Conservation (phyloP, 2,329 filamentous ascomycete genomes). For the Diaporthe eres region DNA sequence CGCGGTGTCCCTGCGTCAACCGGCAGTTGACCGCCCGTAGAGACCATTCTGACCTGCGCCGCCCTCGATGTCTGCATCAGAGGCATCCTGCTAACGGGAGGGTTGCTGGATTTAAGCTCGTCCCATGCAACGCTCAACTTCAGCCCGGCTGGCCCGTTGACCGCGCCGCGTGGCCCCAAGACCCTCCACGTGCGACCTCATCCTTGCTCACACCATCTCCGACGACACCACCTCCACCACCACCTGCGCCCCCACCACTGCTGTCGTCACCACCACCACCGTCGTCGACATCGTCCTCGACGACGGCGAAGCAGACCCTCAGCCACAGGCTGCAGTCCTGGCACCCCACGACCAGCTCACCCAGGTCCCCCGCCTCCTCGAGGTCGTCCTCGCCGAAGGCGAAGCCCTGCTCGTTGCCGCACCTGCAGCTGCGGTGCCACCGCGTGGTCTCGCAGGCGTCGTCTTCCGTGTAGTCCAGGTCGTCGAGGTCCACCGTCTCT, state of each 20-base stretch:
- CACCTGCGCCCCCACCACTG: constrained; percentile 12
- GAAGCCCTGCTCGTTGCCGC: constrained; percentile 74
- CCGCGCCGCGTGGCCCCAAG: constrained; percentile 12
- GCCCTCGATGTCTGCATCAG: constrained; percentile 10
- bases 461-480: constrained; percentile 67
- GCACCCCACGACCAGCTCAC: constrained; percentile 75
- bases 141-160: constrained; percentile 26
- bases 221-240: not conserved
- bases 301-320: constrained; percentile 73
- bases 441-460: constrained; percentile 48
- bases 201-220: constrained; percentile 49
- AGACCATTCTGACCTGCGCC: not conserved
- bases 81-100: not conserved
- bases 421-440: constrained; percentile 74
- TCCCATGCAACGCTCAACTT: constrained; percentile 6
- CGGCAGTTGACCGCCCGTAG: not conserved
- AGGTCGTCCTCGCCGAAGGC: constrained; percentile 71
- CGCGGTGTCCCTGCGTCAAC: not conserved
- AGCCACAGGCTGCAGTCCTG: constrained; percentile 77
- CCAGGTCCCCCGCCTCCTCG: constrained; percentile 69
- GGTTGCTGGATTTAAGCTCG: not conserved
- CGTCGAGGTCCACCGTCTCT: constrained; percentile 76
- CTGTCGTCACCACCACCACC: constrained; percentile 13
- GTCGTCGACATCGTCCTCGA: constrained; percentile 54
- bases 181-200: constrained; percentile 16